Evolutionary conservation across 192 early-diverging fungal genomes (phyloP).

Genomic region (Powellomyces hirtus): DNA sequence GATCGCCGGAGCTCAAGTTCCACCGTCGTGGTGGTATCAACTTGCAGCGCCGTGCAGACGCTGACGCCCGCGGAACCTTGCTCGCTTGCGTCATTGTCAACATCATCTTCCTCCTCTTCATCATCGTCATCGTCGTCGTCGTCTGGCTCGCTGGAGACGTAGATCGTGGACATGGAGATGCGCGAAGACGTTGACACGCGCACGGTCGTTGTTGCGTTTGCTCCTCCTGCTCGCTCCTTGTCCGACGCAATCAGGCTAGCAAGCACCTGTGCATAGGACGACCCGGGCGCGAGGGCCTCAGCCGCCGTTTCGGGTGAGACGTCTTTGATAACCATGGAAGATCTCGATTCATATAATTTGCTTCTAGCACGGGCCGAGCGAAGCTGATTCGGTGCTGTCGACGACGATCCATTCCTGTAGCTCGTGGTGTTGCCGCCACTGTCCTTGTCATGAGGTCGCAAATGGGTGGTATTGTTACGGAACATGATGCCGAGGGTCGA

Average conservation of each 20-base stretch:
- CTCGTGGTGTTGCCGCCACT: too few relatives aligned
- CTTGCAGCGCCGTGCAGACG: neutral
- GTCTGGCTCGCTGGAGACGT: neutral
- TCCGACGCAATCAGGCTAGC: conserved; percentile 2
- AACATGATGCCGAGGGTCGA: neutral
- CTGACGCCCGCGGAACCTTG: neutral
- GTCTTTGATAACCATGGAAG: conserved; percentile 13
- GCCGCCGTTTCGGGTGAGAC: conserved; percentile 8
- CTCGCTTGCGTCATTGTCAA: neutral
- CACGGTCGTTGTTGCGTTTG: neutral
- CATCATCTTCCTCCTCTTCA: neutral
- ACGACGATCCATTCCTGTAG: too few relatives aligned
- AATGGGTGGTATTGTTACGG: neutral
- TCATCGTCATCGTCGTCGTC: neutral
- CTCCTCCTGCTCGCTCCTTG: too few relatives aligned
- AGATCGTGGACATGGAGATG: neutral
- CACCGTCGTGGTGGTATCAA: neutral
- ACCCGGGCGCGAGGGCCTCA: neutral
- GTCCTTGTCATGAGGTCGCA: neutral
- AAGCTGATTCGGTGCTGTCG: neutral
- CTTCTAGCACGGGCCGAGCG: neutral
- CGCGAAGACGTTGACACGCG: neutral
- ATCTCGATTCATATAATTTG: neutral
- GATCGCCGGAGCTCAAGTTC: conserved; percentile 2
- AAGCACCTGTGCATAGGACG: conserved; percentile 7